Conservation (phyloP, 1,139 yeast genomes). For the Kodamaea fungicola region DNA sequence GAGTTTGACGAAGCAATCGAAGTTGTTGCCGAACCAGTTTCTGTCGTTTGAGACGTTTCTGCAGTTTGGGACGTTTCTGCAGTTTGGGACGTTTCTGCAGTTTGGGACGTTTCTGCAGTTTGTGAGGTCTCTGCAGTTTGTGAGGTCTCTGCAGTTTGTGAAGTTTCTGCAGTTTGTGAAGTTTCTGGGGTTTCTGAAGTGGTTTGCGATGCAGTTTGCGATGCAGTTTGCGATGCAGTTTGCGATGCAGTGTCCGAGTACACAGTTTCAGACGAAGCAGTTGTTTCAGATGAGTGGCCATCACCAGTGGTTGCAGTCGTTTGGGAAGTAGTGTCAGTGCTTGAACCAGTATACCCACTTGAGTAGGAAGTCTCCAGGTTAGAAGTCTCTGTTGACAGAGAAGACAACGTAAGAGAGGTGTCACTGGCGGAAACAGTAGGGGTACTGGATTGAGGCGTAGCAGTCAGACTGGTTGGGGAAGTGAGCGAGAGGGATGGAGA, state of each 20-base stretch:
- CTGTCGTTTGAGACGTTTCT: constrained; percentile 5
- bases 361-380: no score
- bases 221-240: constrained; percentile 2
- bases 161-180: no score
- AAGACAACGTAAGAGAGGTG: no score
- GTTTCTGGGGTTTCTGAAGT: constrained; percentile 6
- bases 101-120: constrained; percentile 4
- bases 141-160: no score
- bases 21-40: constrained; percentile 5
- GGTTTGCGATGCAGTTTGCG: constrained; percentile 4
- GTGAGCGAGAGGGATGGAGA: no score
- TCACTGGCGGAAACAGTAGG: no score
- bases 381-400: no score
- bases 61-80: constrained; percentile 8
- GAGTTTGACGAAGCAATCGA: constrained; percentile 5
- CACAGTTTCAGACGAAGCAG: constrained; percentile 7
- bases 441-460: no score
- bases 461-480: no score
- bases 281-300: constrained; percentile 1
- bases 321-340: constrained; percentile 6
- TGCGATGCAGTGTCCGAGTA: constrained; percentile 5
- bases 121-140: no score
- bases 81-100: no score
- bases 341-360: neutral
- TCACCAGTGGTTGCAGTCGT: no score